These are phyloP conservation scores for Rhizopus delemar DNA, from an alignment of 371 early-diverging fungal genomes.

Conservation along the genomic window DNA sequence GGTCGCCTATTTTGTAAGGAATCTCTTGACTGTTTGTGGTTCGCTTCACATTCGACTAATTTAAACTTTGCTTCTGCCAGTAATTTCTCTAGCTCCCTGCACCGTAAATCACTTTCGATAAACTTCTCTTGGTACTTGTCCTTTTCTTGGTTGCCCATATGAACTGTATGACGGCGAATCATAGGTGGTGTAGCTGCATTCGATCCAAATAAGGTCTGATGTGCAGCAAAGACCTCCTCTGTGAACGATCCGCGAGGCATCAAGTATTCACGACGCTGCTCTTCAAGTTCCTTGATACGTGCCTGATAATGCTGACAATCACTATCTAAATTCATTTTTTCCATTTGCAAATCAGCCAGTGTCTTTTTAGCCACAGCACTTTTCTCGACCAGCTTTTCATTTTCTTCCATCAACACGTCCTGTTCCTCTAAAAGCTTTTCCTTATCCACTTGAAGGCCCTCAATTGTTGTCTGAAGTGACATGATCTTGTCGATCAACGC, in stretches of 20 bases:
- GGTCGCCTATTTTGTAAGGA: constrained; percentile 23
- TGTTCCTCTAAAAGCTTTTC: constrained; percentile 37
- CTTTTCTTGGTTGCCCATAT: constrained; percentile 7
- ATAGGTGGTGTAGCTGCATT: constrained; percentile 3
- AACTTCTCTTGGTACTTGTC: constrained; percentile 42
- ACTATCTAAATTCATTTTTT: constrained; percentile 35
- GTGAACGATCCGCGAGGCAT: constrained; percentile 49
- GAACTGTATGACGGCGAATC: constrained; percentile 29
- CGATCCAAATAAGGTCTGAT: constrained; percentile 37
- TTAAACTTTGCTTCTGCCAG: constrained; percentile 50
- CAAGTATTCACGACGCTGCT: constrained; percentile 44
- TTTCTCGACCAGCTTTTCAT: constrained; percentile 28
- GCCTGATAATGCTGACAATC: constrained; percentile 27
- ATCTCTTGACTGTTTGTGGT: constrained; percentile 8
- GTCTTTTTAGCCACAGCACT: constrained; percentile 37
- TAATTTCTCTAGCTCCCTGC: constrained; percentile 51
- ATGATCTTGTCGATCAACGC: constrained; percentile 32
- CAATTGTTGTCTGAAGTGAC: constrained; percentile 27
- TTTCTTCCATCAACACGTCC: constrained; percentile 26
- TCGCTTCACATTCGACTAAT: constrained; percentile 41
- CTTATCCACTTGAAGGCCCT: constrained; percentile 28
- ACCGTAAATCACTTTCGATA: constrained; percentile 48
- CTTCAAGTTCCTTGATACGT: constrained; percentile 37
- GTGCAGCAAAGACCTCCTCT: constrained; percentile 51
- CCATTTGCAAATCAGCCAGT: constrained; percentile 38